Evolutionary conservation across 768 basidiomycete genomes (phyloP).

Genomic region (Termitomyces heimii): DNA sequence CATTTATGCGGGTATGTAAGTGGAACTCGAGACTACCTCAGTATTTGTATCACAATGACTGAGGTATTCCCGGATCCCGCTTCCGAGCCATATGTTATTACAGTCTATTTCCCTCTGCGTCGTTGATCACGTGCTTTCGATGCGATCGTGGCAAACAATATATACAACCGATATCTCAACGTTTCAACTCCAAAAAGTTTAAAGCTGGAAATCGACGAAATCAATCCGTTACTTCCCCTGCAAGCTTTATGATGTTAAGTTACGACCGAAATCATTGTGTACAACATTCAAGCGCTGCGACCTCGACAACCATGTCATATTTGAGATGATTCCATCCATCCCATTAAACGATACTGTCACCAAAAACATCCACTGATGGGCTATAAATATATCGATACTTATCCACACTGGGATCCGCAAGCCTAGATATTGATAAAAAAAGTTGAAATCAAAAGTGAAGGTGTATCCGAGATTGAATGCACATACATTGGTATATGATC

Average conservation of each 20-base stretch:
- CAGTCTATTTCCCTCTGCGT: too few species aligned
- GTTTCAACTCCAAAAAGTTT: too few species aligned
- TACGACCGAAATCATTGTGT: not conserved
- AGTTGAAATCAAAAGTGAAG: not conserved
- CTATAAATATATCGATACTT: not conserved
- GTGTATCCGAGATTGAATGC: not conserved
- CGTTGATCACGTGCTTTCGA: too few species aligned
- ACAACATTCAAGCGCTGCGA: not conserved
- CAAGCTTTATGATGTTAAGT: not conserved
- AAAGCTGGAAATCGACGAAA: not conserved
- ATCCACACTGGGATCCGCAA: not conserved
- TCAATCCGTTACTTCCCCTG: not conserved
- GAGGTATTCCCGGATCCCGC: too few species aligned
- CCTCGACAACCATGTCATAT: not conserved
- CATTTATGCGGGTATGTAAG: too few species aligned
- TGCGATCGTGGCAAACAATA: too few species aligned
- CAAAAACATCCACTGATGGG: not conserved
- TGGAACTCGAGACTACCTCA: too few species aligned
- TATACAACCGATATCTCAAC: too few species aligned
- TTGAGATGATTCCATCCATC: not conserved
- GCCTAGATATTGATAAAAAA: not conserved
- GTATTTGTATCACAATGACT: too few species aligned
- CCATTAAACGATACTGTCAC: not conserved
- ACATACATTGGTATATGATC: not conserved
- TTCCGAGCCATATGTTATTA: too few species aligned